Evolutionary conservation across 169 alveolate genomes (phyloP), one percentile per base, ranked within the genome.

Genomic region (Miamiensis avidus): DNA sequence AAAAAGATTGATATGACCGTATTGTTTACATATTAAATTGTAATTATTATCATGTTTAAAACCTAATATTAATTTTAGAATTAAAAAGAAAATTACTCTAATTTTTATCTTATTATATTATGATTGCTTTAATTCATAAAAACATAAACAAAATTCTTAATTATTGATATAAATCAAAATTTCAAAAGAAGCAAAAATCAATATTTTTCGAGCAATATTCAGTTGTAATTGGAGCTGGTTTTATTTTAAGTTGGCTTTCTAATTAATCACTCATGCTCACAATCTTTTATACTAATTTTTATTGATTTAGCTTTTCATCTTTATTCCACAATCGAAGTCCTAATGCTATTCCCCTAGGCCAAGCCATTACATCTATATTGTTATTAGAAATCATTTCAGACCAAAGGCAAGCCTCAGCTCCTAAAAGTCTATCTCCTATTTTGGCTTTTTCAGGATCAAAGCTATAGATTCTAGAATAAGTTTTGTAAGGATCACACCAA

Each of bases 401-500:
- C 82, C 82, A 76, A 0, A 76, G 15, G 25, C 72, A 34, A 76
- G 65, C 69, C 31, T 76, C 82, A 20, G 82, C 32, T 20, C 82
- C 82, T 31, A 76, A 29, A 31, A 29, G 28, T 31, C 82, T 76
- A 16, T 76, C 82, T 76, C 82, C 34, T 26, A 30, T 26, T 30
- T 31, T 4, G 29, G 31, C 65, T 20, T 34, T 65, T 31, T n/a
- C 20, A 30, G 88, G 89, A 15, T 88, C 89, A 28, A 88, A 76
- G 4, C 49, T 49, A 75, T 78, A 88, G 29, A 82, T 76, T 33
- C 30, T 64, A 81, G 69, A 65, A 85, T 86, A 82, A n/a, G 88
- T 75, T 28, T 88, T 88, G 64, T 65, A 82, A n/a, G 89, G 88
- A 33, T 83, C 88, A 74, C 89, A 82, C 89, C 89, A 88, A 29